A percentile compares a stretch with the other conserved stretches of the same genome.
Conservation (phyloP, 2,329 filamentous ascomycete genomes). For the Colletotrichum sublineola region DNA sequence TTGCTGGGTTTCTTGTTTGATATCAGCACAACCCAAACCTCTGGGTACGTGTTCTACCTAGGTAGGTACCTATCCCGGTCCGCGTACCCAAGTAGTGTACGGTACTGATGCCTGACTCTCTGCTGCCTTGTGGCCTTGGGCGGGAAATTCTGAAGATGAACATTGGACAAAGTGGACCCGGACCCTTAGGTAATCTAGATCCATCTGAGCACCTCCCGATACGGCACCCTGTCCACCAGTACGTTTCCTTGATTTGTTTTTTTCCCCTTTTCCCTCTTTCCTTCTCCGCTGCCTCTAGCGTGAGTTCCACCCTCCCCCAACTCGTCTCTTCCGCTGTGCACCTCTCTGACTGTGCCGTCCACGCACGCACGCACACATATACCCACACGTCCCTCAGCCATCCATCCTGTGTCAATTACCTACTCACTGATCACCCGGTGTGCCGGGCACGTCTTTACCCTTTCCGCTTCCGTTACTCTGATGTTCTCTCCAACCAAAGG, state of each 20-base stretch:
- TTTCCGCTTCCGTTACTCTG: constrained; percentile 1
- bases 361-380: not conserved
- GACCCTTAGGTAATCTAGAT: constrained; percentile 32
- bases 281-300: not conserved
- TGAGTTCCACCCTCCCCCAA: not conserved
- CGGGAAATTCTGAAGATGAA: constrained; percentile 16
- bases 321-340: not conserved
- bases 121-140: constrained; percentile 24
- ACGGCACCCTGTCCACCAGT: constrained; percentile 15
- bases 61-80: not conserved
- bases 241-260: constrained; percentile 17
- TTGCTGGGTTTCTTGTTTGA: not conserved
- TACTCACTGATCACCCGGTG: constrained; percentile 2
- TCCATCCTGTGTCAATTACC: constrained; percentile 6
- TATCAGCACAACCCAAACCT: not conserved
- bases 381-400: constrained; percentile 6
- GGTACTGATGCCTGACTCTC: constrained; percentile 5
- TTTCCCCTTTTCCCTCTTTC: not conserved
- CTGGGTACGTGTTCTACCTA: not conserved
- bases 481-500: not conserved
- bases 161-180: constrained; percentile 16
- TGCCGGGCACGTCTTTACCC: constrained; percentile 7
- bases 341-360: constrained; percentile 13
- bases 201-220: constrained; percentile 22
- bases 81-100: not conserved